A percentile compares a stretch with the other conserved stretches of the same genome.
phyloP scores from a whole-genome alignment of 139 green algal genomes.

The Closterium sp. region DNA sequence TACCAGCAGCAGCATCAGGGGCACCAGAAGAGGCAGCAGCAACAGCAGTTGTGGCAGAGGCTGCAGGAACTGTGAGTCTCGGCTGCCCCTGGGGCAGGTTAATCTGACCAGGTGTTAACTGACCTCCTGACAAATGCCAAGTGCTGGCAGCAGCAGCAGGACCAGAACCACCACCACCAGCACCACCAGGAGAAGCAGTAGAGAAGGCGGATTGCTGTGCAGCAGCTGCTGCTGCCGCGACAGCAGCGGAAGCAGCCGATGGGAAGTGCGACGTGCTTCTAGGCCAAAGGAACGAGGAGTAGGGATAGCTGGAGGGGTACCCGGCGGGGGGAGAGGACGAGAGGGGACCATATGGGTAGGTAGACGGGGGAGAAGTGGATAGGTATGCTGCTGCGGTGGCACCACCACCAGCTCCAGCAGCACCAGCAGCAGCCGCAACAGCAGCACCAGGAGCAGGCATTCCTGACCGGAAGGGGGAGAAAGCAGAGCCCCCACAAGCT shows the following conservation, averaged over 20 bases:
- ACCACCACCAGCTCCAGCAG: too few species aligned
- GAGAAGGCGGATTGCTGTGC: neutral
- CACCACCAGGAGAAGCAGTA: neutral
- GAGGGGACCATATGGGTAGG: neutral
- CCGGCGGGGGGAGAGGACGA: neutral
- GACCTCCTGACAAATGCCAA: neutral
- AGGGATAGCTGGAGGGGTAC: neutral
- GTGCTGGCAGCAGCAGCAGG: neutral
- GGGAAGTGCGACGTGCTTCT: neutral
- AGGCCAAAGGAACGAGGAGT: neutral
- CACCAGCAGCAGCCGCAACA: neutral
- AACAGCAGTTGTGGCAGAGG: too few species aligned
- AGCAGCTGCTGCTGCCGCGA: neutral
- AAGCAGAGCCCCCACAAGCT: neutral
- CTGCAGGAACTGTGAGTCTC: too few species aligned
- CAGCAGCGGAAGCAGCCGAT: neutral
- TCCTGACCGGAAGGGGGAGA: neutral
- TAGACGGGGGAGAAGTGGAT: neutral
- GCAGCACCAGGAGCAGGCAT: neutral
- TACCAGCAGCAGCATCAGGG: neutral
- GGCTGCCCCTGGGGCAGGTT: neutral
- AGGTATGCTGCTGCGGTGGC: neutral
- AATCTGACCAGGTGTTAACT: neutral
- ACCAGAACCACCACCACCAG: neutral
- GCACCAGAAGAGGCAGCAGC: neutral